Conservation (phyloP, 2,329 filamentous ascomycete genomes). For the Colletotrichum plurivorum region DNA sequence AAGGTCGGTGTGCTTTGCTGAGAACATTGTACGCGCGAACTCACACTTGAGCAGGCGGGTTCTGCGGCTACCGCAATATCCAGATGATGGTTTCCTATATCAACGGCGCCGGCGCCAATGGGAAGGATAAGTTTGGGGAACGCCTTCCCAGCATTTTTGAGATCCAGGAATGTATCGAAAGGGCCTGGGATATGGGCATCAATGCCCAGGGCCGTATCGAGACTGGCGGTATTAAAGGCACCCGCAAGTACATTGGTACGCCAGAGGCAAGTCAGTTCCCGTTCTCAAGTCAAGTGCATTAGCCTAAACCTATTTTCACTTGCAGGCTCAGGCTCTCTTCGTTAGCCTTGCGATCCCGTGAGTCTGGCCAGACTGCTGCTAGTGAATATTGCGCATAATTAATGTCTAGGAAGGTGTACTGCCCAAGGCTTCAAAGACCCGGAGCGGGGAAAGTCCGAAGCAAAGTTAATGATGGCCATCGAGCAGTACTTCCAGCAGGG, state of each 20-base stretch:
- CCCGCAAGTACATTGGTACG: conserved; percentile 95
- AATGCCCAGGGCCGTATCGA: conserved; percentile 81
- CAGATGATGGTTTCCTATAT: conserved; percentile 92
- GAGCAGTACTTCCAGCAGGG: conserved; percentile 81
- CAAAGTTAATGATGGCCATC: conserved; percentile 75
- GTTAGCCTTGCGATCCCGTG: conserved; percentile 76
- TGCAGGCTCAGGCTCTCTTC: conserved; percentile 85
- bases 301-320: not conserved
- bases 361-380: conserved; percentile 46
- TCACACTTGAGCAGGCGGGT: conserved; percentile 73
- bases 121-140: conserved; percentile 71
- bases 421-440: conserved; percentile 71
- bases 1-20: conserved; percentile 63
- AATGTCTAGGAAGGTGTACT: conserved; percentile 64
- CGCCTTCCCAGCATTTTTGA: conserved; percentile 82
- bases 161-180: conserved; percentile 89
- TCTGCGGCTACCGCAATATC: conserved; percentile 96
- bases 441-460: conserved; percentile 60
- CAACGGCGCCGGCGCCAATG: conserved; percentile 68
- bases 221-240: conserved; percentile 89
- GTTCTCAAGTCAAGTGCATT: not conserved
- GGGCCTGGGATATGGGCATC: conserved; percentile 88
- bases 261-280: conserved; percentile 76
- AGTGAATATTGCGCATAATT: not conserved
- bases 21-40: not conserved